Base-by-base conservation (phyloP, 768 basidiomycete species). In the Lentinula raphanica region DNA sequence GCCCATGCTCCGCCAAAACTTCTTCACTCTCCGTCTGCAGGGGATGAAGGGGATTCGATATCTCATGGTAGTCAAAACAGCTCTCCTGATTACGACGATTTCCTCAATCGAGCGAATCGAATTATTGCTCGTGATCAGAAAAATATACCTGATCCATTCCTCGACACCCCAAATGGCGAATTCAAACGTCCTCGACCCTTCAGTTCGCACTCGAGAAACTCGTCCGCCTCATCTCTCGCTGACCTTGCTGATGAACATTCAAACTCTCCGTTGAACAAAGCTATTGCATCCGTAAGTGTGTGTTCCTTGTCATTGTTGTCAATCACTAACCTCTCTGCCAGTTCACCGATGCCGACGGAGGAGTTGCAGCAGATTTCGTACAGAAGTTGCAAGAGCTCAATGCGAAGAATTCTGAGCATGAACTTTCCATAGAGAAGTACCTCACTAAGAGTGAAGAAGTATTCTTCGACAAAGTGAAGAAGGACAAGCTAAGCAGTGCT, bases 271-370 rank as follows among this genome's bases (percentile, higher is more conserved):
- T 75, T 97, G 59, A 97, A 97, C 76, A 96, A 96, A 72, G 92
- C 94, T 9, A 92, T 94, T 65, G 88, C 88, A 54, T 88, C 92
- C 58, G 91, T 93, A 66, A 64, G 83, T 73, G 4, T 15, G 17
- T n/a, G 6, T 12, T 49, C 28, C 11, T 28, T 25, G 9, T 36
- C 19, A 61, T 23, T 3, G 13, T 23, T 21, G 51, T 19, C 36
- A 49, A 48, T 39, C 49, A 39, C 25, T 58, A 50, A 56, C 60
- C 44, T 27, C 46, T 39, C 28, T 32, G 55, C 12, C 53, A 94
- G 89, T 97, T 97, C 73, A 97, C 94, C 23, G 94, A 96, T 69
- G 80, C 92, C 1, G 93, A 96, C 68, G 94, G 94, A 38, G 93
- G 92, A 49, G 94, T 97, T 53, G 90, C 93, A 9, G 83, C 87